phyloP scores from a whole-genome alignment of 768 basidiomycete genomes.

The Tremella fuciformis region DNA sequence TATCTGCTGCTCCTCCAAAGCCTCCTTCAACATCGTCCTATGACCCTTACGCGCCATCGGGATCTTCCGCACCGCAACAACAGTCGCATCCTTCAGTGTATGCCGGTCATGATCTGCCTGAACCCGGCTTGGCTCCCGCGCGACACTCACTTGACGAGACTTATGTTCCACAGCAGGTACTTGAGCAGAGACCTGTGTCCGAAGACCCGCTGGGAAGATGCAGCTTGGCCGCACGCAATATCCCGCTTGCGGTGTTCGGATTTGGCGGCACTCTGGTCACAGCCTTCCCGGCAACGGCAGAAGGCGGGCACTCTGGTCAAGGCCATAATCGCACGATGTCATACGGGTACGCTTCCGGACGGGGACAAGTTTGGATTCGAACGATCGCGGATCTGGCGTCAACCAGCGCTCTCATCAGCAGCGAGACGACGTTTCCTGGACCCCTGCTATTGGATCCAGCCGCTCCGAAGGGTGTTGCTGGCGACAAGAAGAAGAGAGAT shows the following conservation, averaged over 20 bases:
- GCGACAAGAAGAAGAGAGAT: constrained; percentile 76
- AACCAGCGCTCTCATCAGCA: constrained; percentile 57
- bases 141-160: constrained; percentile 21
- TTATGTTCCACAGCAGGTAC: constrained; percentile 42
- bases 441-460: constrained; percentile 75
- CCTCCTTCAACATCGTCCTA: constrained; percentile 4
- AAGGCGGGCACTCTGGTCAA: constrained; percentile 67
- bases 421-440: constrained; percentile 69
- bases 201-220: constrained; percentile 42
- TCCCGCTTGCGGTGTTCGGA: constrained; percentile 83
- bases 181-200: constrained; percentile 40
- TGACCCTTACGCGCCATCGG: constrained; percentile 14
- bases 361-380: constrained; percentile 61
- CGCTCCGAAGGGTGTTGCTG: constrained; percentile 60
- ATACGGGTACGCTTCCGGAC: constrained; percentile 43
- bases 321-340: constrained; percentile 34
- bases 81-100: background rate
- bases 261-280: constrained; percentile 88
- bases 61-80: background rate
- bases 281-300: constrained; percentile 73
- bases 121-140: background rate
- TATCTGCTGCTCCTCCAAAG: background rate
- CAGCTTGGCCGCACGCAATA: constrained; percentile 44
- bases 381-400: constrained; percentile 68
- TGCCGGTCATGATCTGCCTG: background rate